Evolutionary conservation across 345 rosid genomes (phyloP), one percentile per base, ranked within the genome.

Genomic region (Excoecaria agallocha): DNA sequence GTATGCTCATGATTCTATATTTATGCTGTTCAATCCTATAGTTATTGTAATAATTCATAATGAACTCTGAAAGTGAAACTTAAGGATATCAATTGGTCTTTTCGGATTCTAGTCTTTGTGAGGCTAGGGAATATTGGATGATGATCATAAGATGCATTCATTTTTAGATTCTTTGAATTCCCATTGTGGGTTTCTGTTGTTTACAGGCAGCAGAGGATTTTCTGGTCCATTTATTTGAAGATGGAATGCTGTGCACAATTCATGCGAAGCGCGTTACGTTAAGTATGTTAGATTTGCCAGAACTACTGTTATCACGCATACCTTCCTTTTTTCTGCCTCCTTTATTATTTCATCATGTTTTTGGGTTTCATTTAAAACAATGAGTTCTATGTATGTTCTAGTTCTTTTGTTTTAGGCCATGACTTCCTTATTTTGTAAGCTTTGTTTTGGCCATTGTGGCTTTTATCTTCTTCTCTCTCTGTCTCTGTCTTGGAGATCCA

Each of bases 261-360:
- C 99, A 93, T 84, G 98, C 98, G 48, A 91, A 77, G 75, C 98
- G 98, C 61, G 93, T 95, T 71, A 95, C 98, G 69, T 85, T 95
- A 38, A 93, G 98, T 94, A 86, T 88, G 96, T 82, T 79, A 6
- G 58, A 71, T 56, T 58, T 35, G 20, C 56, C 55, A 54, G 77
- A 70, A 8, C 71, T 68, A 48, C 62, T 61, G 56, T 25, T 8
- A 30, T 68, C 5, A n/a, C 69, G 64, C 39, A 54, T 17, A 68
- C 4, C 16, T 70, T 43, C 24, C 50, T 48, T n/a, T 58, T 24
- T 50, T 54, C 16, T 63, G 19, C n/a, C 67, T 63, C 24, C 13
- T 58, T 58, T 13, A 63, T 38, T 30, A 20, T 13, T 38, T 43
- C 19, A 38, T 63, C 39, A 39, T 15, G 39, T 13, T 17, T 22